Percentiles rank a stretch among this genome's conserved stretches.
phyloP scores from a whole-genome alignment of 495 filamentous ascomycete genomes.

The Xylaria bambusicola region DNA sequence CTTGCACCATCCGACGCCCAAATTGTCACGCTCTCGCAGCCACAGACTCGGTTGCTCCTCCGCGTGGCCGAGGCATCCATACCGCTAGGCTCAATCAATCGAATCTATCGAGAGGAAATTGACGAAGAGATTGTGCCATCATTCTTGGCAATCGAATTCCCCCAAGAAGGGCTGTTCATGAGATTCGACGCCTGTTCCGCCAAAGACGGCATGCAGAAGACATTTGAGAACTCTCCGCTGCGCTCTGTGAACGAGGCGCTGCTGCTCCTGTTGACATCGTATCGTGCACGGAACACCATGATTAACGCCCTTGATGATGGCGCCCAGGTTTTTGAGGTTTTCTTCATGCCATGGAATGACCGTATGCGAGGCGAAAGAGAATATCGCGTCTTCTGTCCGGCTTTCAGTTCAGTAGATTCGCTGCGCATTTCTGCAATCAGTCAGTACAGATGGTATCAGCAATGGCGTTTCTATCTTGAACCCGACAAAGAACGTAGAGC shows the following conservation, averaged over 20 bases:
- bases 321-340: constrained; percentile 17
- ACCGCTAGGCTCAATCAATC: constrained; percentile 19
- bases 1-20: constrained; percentile 16
- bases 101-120: constrained; percentile 24
- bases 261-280: constrained; percentile 31
- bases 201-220: constrained; percentile 29
- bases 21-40: constrained; percentile 8
- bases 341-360: constrained; percentile 35
- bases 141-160: constrained; percentile 23
- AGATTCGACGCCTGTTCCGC: constrained; percentile 37
- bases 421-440: constrained; percentile 35
- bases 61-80: constrained; percentile 17
- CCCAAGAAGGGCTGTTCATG: constrained; percentile 31
- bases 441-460: constrained; percentile 37
- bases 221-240: constrained; percentile 23
- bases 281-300: constrained; percentile 26
- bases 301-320: constrained; percentile 6
- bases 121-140: constrained; percentile 19
- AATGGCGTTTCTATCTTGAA: constrained; percentile 28
- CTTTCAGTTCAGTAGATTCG: not conserved
- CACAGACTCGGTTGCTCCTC: constrained; percentile 22
- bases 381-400: constrained; percentile 39
- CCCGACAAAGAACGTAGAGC: constrained; percentile 3
- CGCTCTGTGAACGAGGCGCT: constrained; percentile 25
- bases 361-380: constrained; percentile 27